Evolutionary conservation across 495 filamentous ascomycete genomes (phyloP).

Genomic region (Letharia lupina): DNA sequence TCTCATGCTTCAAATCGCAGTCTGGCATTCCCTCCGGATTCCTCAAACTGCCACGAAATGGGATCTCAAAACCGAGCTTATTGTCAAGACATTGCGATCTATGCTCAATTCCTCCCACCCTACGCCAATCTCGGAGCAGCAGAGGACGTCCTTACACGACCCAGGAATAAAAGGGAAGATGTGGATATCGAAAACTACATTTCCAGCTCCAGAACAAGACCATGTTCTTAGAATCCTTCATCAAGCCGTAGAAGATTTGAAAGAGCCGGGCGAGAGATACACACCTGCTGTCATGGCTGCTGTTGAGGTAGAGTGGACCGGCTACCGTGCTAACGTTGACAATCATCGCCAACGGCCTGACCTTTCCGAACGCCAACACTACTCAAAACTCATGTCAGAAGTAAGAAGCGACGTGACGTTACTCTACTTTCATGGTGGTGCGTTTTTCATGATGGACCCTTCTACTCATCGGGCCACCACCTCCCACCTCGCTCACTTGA

Average conservation of each 20-base stretch:
- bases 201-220: conserved; percentile 48
- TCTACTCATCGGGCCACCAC: conserved; percentile 49
- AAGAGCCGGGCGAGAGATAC: conserved; percentile 35
- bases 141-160: conserved; percentile 52
- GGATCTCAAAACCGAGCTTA: conserved; percentile 69
- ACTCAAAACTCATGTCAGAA: conserved; percentile 62
- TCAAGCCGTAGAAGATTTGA: conserved; percentile 56
- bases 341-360: conserved; percentile 46
- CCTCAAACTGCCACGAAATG: conserved; percentile 64
- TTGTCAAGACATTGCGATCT: conserved; percentile 58
- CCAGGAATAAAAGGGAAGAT: conserved; percentile 66
- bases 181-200: conserved; percentile 64
- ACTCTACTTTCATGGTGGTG: conserved; percentile 85
- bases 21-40: conserved; percentile 57
- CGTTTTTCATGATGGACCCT: conserved; percentile 74
- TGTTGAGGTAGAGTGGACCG: conserved; percentile 85
- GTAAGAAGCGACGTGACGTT: conserved; percentile 57
- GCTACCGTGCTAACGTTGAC: conserved; percentile 52
- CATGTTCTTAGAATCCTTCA: conserved; percentile 52
- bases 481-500: conserved; percentile 41
- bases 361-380: conserved; percentile 63
- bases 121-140: conserved; percentile 49
- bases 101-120: conserved; percentile 41
- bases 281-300: conserved; percentile 45
- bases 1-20: conserved; percentile 54